A percentile compares a stretch with the other conserved stretches of the same genome.
phyloP scores from a whole-genome alignment of 108 stramenopile genomes.

The Nannochloropsis oceanica region DNA sequence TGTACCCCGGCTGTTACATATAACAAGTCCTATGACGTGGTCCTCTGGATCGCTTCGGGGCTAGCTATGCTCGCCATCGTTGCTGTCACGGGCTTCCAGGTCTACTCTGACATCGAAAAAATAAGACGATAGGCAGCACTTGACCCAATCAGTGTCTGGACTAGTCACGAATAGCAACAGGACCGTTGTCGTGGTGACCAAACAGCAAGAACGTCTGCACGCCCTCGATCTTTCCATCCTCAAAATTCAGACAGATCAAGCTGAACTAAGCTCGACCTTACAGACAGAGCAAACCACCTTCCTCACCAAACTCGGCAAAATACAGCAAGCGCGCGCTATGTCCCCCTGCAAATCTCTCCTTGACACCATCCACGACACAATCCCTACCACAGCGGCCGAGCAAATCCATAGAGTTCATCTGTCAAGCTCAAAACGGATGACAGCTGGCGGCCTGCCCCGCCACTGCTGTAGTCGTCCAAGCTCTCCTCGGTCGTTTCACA shows the following conservation, averaged over 20 bases:
- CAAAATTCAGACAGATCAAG: no score
- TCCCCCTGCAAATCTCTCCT: background rate
- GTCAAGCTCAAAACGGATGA: background rate
- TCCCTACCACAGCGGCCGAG: background rate
- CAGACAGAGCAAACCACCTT: background rate
- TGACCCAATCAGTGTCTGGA: no score
- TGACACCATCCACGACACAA: background rate
- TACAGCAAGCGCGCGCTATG: background rate
- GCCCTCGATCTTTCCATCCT: no score
- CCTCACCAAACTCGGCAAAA: background rate
- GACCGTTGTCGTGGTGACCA: no score
- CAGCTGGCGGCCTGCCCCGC: background rate
- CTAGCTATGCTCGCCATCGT: background rate
- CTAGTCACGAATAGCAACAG: no score
- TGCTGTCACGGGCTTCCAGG: background rate
- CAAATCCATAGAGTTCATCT: background rate
- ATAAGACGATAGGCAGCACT: no score
- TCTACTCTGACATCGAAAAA: background rate
- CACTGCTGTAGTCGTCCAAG: background rate
- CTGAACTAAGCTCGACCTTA: background rate
- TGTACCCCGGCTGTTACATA: background rate
- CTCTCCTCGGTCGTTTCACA: background rate
- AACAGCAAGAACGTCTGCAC: no score
- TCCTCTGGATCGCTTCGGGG: background rate
- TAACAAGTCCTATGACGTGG: background rate